Base-by-base conservation (phyloP, 495 filamentous ascomycete genomes). In the Hyphodiscus hymeniophilus region DNA sequence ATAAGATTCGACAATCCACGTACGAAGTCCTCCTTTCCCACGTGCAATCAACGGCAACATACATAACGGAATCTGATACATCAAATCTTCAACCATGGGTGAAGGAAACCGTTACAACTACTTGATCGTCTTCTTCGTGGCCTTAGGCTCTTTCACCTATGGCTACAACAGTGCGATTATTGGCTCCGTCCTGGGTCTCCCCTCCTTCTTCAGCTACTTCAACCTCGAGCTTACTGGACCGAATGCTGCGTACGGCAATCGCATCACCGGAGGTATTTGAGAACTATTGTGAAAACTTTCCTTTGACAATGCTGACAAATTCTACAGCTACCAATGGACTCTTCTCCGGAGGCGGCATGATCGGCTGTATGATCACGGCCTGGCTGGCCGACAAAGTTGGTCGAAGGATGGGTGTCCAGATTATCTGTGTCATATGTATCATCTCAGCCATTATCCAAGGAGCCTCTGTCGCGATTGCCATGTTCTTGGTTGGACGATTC, bases 71-170 rank as follows among this genome's bases (percentile, higher is more conserved):
- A n/a, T n/a, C n/a, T n/a, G n/a, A n/a, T n/a, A n/a, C n/a, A n/a
- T n/a, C n/a, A n/a, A n/a, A n/a, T n/a, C n/a, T n/a, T n/a, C n/a
- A n/a, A n/a, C n/a, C n/a, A 28, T 28, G 26, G 5, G 26, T 10
- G 10, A 28, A 4, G 5, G 5, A 28, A 28, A 28, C 10, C 26
- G 26, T 10, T 28, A 28, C 26, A 28, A 28, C 26, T 5, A 28
- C 10, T 28, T 11, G 2, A 18, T 22, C 16, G 22, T 23, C n/a
- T n/a, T 41, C 38, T 41, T 22, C n/a, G 38, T 22, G 5, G 3
- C 38, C n/a, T 41, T 41, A 23, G 38, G 38, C 8, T 41, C 38
- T n/a, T 41, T 41, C 38, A 41, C 38, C 7, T 41, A 41, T 41
- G 38, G 38, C 38, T 41, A 0, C 38, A 41, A 41, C 17, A 21